phyloP scores from a whole-genome alignment of 345 rosid genomes.

The Moricandia moricandioides region DNA sequence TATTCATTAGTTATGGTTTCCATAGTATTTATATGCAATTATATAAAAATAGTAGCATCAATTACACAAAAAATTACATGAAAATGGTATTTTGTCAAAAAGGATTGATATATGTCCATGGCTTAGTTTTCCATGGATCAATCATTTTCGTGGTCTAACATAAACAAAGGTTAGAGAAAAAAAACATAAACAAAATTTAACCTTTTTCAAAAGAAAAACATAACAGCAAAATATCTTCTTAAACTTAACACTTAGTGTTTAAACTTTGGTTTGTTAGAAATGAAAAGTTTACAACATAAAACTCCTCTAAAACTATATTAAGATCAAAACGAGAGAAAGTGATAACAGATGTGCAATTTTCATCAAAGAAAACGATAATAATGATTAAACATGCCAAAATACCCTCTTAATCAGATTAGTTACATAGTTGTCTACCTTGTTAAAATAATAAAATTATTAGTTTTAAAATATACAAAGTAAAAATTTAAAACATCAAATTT shows the following conservation, averaged over 20 bases:
- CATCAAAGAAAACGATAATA: not conserved
- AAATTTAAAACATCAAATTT: not conserved
- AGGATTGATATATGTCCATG: not conserved
- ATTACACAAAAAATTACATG: too few species aligned
- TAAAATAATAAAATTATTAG: not conserved
- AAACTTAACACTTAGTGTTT: not conserved
- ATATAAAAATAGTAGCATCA: too few species aligned
- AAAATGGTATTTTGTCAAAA: not conserved
- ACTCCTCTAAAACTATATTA: not conserved
- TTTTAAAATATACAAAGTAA: not conserved
- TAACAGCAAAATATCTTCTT: too few species aligned
- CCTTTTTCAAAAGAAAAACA: not conserved
- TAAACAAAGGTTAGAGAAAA: too few species aligned
- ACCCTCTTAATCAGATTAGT: not conserved
- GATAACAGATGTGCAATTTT: not conserved
- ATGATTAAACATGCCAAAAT: not conserved
- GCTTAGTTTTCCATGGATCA: not conserved
- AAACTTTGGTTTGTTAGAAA: not conserved
- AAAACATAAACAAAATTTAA: too few species aligned
- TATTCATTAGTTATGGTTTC: not conserved
- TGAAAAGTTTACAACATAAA: not conserved
- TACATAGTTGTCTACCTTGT: not conserved
- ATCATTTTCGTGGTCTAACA: not conserved
- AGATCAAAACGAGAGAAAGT: not conserved
- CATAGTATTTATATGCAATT: not conserved